phyloP scores from a whole-genome alignment of 305 asterid species.

The Coffea humblotiana region DNA sequence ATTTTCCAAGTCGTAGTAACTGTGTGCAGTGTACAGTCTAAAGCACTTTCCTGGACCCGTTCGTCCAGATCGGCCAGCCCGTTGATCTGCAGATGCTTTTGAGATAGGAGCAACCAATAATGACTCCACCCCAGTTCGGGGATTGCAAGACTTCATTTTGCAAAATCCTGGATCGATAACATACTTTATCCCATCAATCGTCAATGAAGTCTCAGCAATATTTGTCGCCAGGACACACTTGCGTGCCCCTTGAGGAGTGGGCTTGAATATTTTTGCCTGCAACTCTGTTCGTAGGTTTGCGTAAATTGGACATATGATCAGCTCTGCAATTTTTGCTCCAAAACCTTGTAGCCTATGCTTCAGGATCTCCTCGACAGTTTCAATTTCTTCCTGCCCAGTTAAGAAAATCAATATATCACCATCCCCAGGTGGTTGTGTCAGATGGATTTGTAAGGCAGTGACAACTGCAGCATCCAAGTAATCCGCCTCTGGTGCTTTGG shows the following conservation, averaged over 20 bases:
- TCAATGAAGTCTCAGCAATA: conserved; percentile 94
- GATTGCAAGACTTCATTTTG: conserved; percentile 87
- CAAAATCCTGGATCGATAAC: conserved; percentile 94
- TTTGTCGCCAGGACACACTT: conserved; percentile 96
- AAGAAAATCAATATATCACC: conserved; percentile 87
- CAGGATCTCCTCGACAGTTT: conserved; percentile 79
- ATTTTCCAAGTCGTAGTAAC: conserved; percentile 75
- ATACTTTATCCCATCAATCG: conserved; percentile 90
- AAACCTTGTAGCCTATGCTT: conserved; percentile 84
- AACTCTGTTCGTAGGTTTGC: conserved; percentile 92
- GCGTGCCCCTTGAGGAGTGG: conserved; percentile 96
- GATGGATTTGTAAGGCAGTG: conserved; percentile 92
- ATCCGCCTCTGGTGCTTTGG: conserved; percentile 95
- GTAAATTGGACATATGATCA: conserved; percentile 86
- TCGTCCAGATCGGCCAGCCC: conserved; percentile 98
- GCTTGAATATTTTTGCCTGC: conserved; percentile 92
- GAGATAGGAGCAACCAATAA: conserved; percentile 75
- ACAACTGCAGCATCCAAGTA: conserved; percentile 90
- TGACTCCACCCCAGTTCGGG: conserved; percentile 91
- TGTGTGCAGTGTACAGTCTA: conserved; percentile 75
- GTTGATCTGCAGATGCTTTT: conserved; percentile 92
- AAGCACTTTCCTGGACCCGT: conserved; percentile 95
- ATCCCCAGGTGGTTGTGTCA: conserved; percentile 90
- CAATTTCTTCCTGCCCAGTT: conserved; percentile 97
- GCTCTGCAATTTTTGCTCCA: conserved; percentile 92